Evolutionary conservation across 306 rosid species (phyloP).

Genomic region (Acacia crassicarpa): DNA sequence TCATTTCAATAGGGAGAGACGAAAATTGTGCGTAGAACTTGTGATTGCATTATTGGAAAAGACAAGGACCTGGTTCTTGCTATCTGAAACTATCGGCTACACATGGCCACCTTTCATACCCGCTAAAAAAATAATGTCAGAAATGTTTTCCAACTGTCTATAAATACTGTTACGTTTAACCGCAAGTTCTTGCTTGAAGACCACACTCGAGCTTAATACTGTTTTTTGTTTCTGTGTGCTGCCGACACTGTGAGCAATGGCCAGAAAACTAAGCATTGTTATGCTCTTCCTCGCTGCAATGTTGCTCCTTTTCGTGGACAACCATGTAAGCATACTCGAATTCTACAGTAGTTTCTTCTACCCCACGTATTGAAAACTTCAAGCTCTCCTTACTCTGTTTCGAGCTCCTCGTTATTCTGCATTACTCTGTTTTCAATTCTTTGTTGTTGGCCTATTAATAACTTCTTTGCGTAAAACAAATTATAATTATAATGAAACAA

Average conservation of each 20-base stretch:
- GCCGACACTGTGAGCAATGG: slow-evolving; percentile 35
- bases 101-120: slow-evolving; percentile 12
- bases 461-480: neutral
- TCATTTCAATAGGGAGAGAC: slow-evolving; percentile 6
- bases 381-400: slow-evolving; percentile 4
- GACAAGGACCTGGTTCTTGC: neutral
- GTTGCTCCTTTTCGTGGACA: slow-evolving; percentile 38
- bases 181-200: neutral
- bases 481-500: neutral
- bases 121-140: neutral
- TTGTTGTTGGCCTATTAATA: neutral
- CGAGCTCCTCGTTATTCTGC: neutral
- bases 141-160: neutral
- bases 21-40: neutral
- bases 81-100: neutral
- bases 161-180: slow-evolving; percentile 13
- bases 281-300: slow-evolving; percentile 19
- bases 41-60: slow-evolving; percentile 12
- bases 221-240: neutral
- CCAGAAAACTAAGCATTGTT: slow-evolving; percentile 4
- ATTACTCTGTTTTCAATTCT: neutral
- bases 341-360: neutral
- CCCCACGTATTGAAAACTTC: neutral
- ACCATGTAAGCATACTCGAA: slow-evolving; percentile 44
- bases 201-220: neutral